These are phyloP conservation scores for Mycogone perniciosa DNA, from an alignment of 2,329 filamentous ascomycete species.

Conservation along the genomic window DNA sequence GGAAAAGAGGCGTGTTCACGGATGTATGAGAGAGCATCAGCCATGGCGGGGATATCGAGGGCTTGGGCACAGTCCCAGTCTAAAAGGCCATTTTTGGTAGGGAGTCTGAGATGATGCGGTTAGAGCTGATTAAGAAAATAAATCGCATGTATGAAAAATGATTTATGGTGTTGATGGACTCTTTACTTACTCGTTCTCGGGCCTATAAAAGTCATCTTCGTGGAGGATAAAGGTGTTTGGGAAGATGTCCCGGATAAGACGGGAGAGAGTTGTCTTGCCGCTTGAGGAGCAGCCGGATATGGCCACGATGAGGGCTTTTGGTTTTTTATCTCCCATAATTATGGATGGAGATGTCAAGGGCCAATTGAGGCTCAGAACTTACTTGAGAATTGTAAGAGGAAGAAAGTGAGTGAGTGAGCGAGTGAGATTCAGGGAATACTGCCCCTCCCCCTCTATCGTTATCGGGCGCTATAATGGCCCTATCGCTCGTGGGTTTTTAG, in stretches of 20 bases:
- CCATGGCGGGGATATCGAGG: conserved; percentile 64
- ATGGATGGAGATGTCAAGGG: background rate
- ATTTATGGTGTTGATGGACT: background rate
- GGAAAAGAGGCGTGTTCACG: conserved; percentile 59
- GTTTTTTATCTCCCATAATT: background rate
- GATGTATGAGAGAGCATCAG: conserved; percentile 62
- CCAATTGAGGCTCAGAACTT: background rate
- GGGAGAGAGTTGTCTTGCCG: conserved; percentile 89
- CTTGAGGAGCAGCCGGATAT: conserved; percentile 88
- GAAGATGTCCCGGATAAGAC: conserved; percentile 77
- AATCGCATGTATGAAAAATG: background rate
- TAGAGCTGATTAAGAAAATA: conserved; percentile 6
- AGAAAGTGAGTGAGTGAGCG: background rate
- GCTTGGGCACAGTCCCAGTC: conserved; percentile 92
- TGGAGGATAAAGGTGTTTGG: conserved; percentile 77
- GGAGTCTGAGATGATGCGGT: conserved; percentile 36
- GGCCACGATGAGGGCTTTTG: conserved; percentile 59
- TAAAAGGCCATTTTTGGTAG: conserved; percentile 53
- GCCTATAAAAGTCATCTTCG: conserved; percentile 90
- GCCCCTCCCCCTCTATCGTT: background rate
- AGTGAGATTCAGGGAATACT: background rate
- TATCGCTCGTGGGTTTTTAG: background rate
- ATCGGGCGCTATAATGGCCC: background rate
- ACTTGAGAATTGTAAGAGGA: background rate
- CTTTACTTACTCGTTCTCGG: conserved; percentile 59